phyloP scores from a whole-genome alignment of 208 protist genomes.

The Trypanosomatidae sp. region DNA sequence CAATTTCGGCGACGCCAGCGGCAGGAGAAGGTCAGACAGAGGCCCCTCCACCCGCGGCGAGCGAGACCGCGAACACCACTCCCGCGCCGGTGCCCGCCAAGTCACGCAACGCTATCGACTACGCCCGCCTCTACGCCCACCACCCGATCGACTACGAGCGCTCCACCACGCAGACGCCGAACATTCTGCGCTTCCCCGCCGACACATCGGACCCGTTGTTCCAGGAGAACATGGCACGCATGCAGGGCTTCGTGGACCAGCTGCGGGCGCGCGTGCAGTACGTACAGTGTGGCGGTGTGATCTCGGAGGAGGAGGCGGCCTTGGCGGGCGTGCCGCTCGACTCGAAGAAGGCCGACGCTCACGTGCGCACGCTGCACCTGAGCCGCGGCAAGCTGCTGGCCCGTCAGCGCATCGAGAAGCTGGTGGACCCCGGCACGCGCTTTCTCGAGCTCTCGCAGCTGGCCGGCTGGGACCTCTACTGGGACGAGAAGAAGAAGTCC shows the following conservation, averaged over 20 bases:
- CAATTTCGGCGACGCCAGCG: too few species aligned
- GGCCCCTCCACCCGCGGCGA: too few species aligned
- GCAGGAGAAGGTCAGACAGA: too few species aligned
- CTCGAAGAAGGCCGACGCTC: conserved; percentile 24
- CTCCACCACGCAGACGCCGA: conserved; percentile 27
- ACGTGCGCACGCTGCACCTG: conserved; percentile 30
- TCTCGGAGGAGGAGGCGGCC: conserved; percentile 19
- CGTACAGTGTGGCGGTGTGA: conserved; percentile 31
- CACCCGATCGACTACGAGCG: conserved; percentile 56
- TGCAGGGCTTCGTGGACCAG: conserved; percentile 47
- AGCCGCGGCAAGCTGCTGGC: conserved; percentile 88
- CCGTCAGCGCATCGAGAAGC: conserved; percentile 89
- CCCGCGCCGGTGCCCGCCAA: background rate
- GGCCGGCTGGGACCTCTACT: conserved; percentile 94
- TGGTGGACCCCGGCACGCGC: conserved; percentile 90
- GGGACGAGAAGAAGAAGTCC: conserved; percentile 45
- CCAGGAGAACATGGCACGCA: conserved; percentile 47
- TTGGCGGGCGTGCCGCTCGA: conserved; percentile 11
- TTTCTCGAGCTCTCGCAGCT: conserved; percentile 97
- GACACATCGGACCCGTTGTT: conserved; percentile 36
- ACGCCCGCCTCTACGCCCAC: conserved; percentile 32
- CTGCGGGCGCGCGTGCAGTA: conserved; percentile 36
- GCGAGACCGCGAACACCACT: background rate
- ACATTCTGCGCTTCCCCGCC: conserved; percentile 52
- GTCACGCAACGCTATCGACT: too few species aligned